phyloP scores from a whole-genome alignment of 2,329 filamentous ascomycete genomes.

The Stachybotrys chartarum region DNA sequence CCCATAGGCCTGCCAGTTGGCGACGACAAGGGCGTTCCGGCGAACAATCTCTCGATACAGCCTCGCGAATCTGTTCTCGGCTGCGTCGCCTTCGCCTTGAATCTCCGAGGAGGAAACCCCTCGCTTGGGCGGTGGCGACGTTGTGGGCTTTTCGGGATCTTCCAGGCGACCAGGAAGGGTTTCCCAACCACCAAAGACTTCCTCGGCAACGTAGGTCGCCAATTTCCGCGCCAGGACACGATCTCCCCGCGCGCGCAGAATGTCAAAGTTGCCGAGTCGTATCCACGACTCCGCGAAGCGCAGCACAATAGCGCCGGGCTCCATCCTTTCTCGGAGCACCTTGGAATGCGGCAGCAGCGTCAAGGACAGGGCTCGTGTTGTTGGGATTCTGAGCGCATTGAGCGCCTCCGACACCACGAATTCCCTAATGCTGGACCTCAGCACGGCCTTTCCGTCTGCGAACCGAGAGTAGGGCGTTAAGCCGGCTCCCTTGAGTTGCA shows the following conservation, averaged over 20 bases:
- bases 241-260: constrained; percentile 78
- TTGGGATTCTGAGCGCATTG: constrained; percentile 77
- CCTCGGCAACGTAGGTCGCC: constrained; percentile 76
- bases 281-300: constrained; percentile 91
- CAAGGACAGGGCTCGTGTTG: constrained; percentile 78
- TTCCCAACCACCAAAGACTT: constrained; percentile 85
- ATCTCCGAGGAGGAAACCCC: constrained; percentile 49
- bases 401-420: constrained; percentile 88
- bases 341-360: constrained; percentile 65
- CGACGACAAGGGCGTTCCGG: constrained; percentile 80
- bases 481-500: constrained; percentile 92
- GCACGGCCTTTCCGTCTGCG: constrained; percentile 88
- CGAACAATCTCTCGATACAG: constrained; percentile 83
- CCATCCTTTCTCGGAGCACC: constrained; percentile 71
- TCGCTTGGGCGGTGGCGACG: constrained; percentile 35
- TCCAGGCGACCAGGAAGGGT: constrained; percentile 59
- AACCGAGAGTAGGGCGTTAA: constrained; percentile 93
- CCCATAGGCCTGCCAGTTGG: constrained; percentile 95
- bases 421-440: constrained; percentile 88
- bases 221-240: constrained; percentile 65
- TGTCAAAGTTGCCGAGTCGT: constrained; percentile 89
- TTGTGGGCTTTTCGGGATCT: constrained; percentile 39
- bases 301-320: constrained; percentile 88
- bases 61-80: constrained; percentile 80
- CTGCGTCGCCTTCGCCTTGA: constrained; percentile 59